Evolutionary conservation across 164 flowering plant genomes (phyloP).

Genomic region (Tinospora cordifolia): DNA sequence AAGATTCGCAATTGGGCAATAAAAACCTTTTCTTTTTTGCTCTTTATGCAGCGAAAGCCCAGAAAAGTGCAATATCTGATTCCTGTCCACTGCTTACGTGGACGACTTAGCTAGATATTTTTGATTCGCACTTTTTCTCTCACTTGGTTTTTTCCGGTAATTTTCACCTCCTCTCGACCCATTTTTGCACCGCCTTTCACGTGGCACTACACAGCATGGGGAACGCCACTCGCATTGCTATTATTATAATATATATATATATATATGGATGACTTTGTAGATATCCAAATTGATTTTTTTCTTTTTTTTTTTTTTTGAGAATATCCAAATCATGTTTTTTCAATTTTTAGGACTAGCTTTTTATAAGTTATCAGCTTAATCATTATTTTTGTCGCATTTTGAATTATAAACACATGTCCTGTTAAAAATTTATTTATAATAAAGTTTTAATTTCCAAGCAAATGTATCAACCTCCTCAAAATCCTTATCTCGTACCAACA

Average conservation of each 20-base stretch:
- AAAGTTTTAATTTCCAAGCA: too few species aligned
- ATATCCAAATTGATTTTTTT: too few species aligned
- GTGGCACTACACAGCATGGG: neutral
- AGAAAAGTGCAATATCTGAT: constrained; percentile 43
- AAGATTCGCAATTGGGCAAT: neutral
- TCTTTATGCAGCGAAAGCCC: neutral
- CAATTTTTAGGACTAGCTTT: too few species aligned
- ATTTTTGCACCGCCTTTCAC: neutral
- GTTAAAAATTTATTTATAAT: too few species aligned
- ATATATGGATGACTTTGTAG: neutral
- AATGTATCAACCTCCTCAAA: too few species aligned
- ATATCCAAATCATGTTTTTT: too few species aligned
- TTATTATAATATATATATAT: too few species aligned
- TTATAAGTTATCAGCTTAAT: too few species aligned
- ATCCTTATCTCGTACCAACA: too few species aligned
- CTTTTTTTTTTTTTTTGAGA: neutral
- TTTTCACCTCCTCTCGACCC: neutral
- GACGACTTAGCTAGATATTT: constrained; percentile 43
- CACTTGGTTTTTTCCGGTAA: neutral
- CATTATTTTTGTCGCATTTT: too few species aligned
- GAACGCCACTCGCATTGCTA: neutral
- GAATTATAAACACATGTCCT: too few species aligned
- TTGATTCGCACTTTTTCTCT: constrained; percentile 30
- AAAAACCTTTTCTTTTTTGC: neutral
- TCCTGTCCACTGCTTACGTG: constrained; percentile 37